Evolutionary conservation across 306 rosid species (phyloP), one percentile per base, ranked within the genome.

Genomic region (Cicer pinnatifidum): DNA sequence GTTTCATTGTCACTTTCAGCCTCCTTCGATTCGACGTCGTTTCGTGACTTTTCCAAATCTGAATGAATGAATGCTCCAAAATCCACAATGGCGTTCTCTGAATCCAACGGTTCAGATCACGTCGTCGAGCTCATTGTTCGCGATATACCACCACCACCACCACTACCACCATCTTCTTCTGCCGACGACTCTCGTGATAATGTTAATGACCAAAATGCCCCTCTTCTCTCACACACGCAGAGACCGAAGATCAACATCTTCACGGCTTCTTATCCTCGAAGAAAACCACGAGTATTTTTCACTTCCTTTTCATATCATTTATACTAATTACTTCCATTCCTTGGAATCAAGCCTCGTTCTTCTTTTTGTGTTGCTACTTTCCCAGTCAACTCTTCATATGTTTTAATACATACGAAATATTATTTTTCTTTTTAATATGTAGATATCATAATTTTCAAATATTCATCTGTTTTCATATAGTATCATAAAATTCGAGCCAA

Each of bases 171-270:
- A 60, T 17, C 82, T 1, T 50, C 59, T 60, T 48, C 85, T 1
- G 40, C 64, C 9, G 69, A 62, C 16, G 88, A 87, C 9, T 60
- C 50, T 9, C 83, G 28, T 12, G 69, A 47, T 66, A 72, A 19
- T 9, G 84, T 44, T 16, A 17, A 73, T 20, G 93, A 71, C 63
- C 91, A 85, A 80, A 82, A 67, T 15, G 40, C 86, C 51, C 91
- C 96, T 76, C 88, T 92, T 11, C 86, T 90, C 17, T 73, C 84
- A 2, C 85, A 46, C 70, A 58, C 69, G 0, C 90, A 85, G 79
- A 78, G 80, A 75, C 94, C 97, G 8, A 92, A 87, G 84, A 84
- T 92, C 84, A 92, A 90, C 82, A 90, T 92, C 46, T 92, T 92
- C 85, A 90, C 89, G 40, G 76, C 86, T 75, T 78, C 88, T 58